Percentiles rank a stretch among this genome's conserved stretches.
Evolutionary conservation across 208 protist species (phyloP).

Genomic region (Endotrypanum monterogeii): DNA sequence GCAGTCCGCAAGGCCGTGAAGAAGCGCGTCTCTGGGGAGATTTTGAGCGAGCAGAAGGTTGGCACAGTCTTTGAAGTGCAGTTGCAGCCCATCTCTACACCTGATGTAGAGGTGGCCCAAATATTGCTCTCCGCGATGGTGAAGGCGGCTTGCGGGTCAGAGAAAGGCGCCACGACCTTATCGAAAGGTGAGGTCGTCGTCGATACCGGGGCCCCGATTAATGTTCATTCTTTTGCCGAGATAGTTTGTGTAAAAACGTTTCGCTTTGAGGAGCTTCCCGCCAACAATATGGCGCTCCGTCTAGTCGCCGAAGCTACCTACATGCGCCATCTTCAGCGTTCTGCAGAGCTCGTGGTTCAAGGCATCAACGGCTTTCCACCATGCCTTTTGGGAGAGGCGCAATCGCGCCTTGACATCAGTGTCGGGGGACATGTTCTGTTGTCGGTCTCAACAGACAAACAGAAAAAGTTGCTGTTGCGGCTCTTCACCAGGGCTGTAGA

Average conservation of each 20-base stretch:
- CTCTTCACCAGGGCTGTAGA: conserved; percentile 68
- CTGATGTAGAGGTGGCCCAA: conserved; percentile 41
- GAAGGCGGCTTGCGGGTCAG: conserved; percentile 73
- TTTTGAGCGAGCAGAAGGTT: conserved; percentile 24
- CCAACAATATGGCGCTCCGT: conserved; percentile 50
- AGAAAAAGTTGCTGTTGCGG: conserved; percentile 36
- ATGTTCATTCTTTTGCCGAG: conserved; percentile 49
- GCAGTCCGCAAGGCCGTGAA: conserved; percentile 65
- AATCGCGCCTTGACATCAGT: conserved; percentile 67
- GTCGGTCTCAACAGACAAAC: conserved; percentile 48
- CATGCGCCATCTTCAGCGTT: conserved; percentile 67
- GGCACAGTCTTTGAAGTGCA: conserved; percentile 39
- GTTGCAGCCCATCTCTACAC: conserved; percentile 37
- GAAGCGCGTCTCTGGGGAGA: conserved; percentile 51
- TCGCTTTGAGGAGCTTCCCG: conserved; percentile 75
- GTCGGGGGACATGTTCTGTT: conserved; percentile 79
- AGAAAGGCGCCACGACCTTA: conserved; percentile 68
- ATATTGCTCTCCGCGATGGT: conserved; percentile 68
- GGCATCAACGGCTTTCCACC: conserved; percentile 64
- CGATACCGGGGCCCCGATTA: conserved; percentile 57
- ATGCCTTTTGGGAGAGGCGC: conserved; percentile 46
- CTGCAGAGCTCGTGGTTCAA: conserved; percentile 51
- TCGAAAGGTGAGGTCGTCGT: conserved; percentile 60
- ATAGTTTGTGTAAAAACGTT: conserved; percentile 56
- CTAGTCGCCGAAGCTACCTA: conserved; percentile 86